Conservation (phyloP, 2,329 filamentous ascomycete species). For the Colletotrichum cereale region DNA sequence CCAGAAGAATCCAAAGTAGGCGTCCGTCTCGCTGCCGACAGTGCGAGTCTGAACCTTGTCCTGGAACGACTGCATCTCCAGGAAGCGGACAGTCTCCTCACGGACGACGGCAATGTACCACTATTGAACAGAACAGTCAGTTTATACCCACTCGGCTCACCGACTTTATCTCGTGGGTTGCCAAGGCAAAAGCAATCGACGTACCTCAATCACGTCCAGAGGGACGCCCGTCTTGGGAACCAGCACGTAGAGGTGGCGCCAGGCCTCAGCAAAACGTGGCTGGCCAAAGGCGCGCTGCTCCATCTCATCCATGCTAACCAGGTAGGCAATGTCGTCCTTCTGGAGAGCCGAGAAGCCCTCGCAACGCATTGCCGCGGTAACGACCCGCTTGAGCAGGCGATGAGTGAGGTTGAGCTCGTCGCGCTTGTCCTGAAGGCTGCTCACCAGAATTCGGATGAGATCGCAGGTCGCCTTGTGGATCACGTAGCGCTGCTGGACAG, state of each 20-base stretch:
- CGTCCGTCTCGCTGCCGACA: slow-evolving; percentile 50
- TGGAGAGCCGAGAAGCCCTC: slow-evolving; percentile 71
- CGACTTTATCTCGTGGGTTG: background rate
- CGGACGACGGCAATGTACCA: slow-evolving; percentile 70
- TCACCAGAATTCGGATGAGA: slow-evolving; percentile 53
- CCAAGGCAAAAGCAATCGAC: slow-evolving; percentile 41
- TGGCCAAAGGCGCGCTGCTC: slow-evolving; percentile 57
- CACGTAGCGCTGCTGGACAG: slow-evolving; percentile 66
- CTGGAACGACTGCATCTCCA: slow-evolving; percentile 54
- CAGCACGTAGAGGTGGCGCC: slow-evolving; percentile 66
- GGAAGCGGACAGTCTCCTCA: slow-evolving; percentile 60
- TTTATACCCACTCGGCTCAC: background rate
- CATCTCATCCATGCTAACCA: slow-evolving; percentile 52
- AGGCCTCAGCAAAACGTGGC: slow-evolving; percentile 61
- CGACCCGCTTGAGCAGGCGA: slow-evolving; percentile 66
- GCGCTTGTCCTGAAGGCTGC: slow-evolving; percentile 47
- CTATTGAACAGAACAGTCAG: slow-evolving; percentile 50
- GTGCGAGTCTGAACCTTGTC: slow-evolving; percentile 56
- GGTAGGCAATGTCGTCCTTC: slow-evolving; percentile 69
- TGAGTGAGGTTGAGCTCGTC: slow-evolving; percentile 61
- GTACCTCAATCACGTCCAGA: slow-evolving; percentile 68
- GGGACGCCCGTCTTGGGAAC: slow-evolving; percentile 61
- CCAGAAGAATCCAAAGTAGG: slow-evolving; percentile 67
- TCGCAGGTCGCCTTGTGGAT: slow-evolving; percentile 64
- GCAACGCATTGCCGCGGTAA: slow-evolving; percentile 66